Percentiles rank a stretch among this genome's conserved stretches.
Conservation (phyloP, 768 basidiomycete species). For the Lyophyllum atratum region DNA sequence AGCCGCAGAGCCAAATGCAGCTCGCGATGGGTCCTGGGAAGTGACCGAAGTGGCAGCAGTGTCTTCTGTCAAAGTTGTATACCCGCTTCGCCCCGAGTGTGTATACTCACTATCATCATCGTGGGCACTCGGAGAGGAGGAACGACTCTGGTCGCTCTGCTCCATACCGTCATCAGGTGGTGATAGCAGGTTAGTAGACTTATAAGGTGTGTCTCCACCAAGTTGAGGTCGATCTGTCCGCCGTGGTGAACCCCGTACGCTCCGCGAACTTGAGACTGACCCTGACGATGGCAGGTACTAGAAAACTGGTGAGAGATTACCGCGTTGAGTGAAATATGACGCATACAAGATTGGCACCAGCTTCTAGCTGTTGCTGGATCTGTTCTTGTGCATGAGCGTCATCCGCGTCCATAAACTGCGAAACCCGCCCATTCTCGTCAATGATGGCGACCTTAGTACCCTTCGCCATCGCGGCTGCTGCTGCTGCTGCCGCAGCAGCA, state of each 20-base stretch:
- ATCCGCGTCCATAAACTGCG: constrained; percentile 91
- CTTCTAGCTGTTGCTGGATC: constrained; percentile 81
- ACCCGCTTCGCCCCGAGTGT: constrained; percentile 43
- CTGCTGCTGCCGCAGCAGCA: neutral
- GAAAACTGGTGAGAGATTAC: constrained; percentile 3
- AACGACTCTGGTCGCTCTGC: constrained; percentile 43
- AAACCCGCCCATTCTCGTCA: constrained; percentile 58
- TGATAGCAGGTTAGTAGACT: constrained; percentile 42
- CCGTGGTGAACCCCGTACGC: constrained; percentile 69
- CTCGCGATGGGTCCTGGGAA: constrained; percentile 40
- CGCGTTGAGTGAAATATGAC: neutral
- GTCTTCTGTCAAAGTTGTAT: constrained; percentile 49
- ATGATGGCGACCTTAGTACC: constrained; percentile 28
- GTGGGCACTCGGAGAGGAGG: constrained; percentile 44
- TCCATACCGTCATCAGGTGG: constrained; percentile 46
- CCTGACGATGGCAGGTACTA: constrained; percentile 66
- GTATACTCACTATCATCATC: constrained; percentile 62
- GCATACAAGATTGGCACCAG: constrained; percentile 71
- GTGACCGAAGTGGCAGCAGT: constrained; percentile 59
- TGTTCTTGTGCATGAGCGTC: constrained; percentile 82
- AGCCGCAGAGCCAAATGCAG: constrained; percentile 49
- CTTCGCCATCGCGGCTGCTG: constrained; percentile 5
- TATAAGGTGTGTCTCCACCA: constrained; percentile 40
- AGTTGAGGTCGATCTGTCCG: constrained; percentile 50
- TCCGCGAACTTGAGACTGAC: constrained; percentile 65